Evolutionary conservation across 495 filamentous ascomycete genomes (phyloP).

Genomic region (Penicillium malachiteum): DNA sequence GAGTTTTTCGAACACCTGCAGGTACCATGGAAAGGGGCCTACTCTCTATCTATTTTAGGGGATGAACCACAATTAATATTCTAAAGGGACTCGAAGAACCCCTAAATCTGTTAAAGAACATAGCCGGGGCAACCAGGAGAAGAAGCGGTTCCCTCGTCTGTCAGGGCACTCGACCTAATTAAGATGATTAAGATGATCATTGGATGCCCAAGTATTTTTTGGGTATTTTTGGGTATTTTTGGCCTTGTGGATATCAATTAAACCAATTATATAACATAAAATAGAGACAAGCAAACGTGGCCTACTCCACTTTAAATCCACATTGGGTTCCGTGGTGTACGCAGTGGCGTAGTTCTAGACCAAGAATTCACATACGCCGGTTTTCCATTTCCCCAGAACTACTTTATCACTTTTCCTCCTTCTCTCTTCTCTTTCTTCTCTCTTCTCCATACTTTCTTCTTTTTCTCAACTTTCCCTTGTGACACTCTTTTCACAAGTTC

Average conservation of each 20-base stretch:
- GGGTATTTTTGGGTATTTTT: not conserved
- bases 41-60: too few species aligned
- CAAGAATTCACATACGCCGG: not conserved
- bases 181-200: not conserved
- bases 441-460: conserved; percentile 10
- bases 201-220: conserved; percentile 1
- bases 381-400: conserved; percentile 7
- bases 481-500: conserved; percentile 4
- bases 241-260: not conserved
- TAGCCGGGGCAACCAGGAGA: not conserved
- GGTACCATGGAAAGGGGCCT: too few species aligned
- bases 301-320: conserved; percentile 14
- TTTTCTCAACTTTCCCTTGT: conserved; percentile 9
- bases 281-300: conserved; percentile 24
- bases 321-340: conserved; percentile 3
- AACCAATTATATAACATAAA: not conserved
- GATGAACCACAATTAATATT: too few species aligned
- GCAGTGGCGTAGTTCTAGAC: conserved; percentile 22
- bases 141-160: not conserved
- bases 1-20: too few species aligned
- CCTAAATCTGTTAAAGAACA: not conserved
- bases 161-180: not conserved
- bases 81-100: too few species aligned
- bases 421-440: conserved; percentile 4
- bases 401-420: conserved; percentile 1